Evolutionary conservation across 75 land plant species (phyloP).

Genomic region (Selaginella tamariscina): DNA sequence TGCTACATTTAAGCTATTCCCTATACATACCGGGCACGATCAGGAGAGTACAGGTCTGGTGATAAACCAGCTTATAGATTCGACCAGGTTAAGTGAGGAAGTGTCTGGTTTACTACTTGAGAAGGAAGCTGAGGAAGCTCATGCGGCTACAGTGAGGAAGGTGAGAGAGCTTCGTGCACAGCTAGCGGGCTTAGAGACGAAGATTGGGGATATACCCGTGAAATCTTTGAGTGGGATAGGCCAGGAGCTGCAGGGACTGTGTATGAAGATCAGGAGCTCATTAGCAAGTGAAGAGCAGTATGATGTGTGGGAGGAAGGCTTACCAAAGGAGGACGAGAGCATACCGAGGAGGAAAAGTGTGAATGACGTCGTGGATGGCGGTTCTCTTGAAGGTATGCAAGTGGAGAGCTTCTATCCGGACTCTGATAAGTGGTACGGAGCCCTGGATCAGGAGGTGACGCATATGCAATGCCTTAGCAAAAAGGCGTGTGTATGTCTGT

Average conservation of each 20-base stretch:
- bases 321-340: slow-evolving; percentile 16
- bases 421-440: slow-evolving; percentile 63
- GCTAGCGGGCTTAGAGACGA: slow-evolving; percentile 40
- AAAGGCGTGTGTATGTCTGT: no score
- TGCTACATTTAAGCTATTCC: slow-evolving; percentile 72
- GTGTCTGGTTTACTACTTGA: slow-evolving; percentile 26
- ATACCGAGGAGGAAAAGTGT: slow-evolving; percentile 46
- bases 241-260: slow-evolving; percentile 35
- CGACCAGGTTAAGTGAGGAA: slow-evolving; percentile 33
- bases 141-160: slow-evolving; percentile 39
- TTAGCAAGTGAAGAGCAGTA: slow-evolving; percentile 17
- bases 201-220: slow-evolving; percentile 29
- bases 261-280: slow-evolving; percentile 35
- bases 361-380: slow-evolving; percentile 31
- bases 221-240: slow-evolving; percentile 34
- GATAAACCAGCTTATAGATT: slow-evolving; percentile 49
- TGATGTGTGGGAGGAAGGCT: slow-evolving; percentile 30
- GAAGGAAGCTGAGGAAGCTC: slow-evolving; percentile 35
- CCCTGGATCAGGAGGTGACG: slow-evolving; percentile 19
- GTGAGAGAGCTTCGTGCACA: slow-evolving; percentile 49
- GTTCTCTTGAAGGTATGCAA: slow-evolving; percentile 40
- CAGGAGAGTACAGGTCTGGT: slow-evolving; percentile 69
- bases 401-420: slow-evolving; percentile 66
- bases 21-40: slow-evolving; percentile 76
- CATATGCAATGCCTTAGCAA: no score